Base-by-base conservation (phyloP, 768 basidiomycete genomes). In the Phaeotremella skinneri region DNA sequence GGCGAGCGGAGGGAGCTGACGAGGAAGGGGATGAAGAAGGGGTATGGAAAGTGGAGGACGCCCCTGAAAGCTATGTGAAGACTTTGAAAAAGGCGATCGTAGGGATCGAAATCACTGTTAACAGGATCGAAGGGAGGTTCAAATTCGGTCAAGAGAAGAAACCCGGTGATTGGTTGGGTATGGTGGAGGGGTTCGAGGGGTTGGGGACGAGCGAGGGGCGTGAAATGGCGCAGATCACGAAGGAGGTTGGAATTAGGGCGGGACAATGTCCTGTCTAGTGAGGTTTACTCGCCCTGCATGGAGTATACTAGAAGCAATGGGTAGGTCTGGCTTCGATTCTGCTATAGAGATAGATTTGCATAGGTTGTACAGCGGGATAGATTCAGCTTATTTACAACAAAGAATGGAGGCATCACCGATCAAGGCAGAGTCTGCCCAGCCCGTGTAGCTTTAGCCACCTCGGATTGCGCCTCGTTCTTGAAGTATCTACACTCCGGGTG, bases 401-500 rank as follows among this genome's bases (percentile, higher is more conserved):
- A n/a, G n/a, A n/a, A n/a, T n/a, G n/a, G n/a, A n/a, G n/a, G n/a
- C n/a, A n/a, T n/a, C n/a, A n/a, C n/a, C n/a, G n/a, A n/a, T 45
- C 47, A 69, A 23, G 67, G 83, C 69, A 83, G 74, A 6, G 61
- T 55, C 58, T 76, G 73, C 3, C 82, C 82, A 26, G 78, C 79
- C 48, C 82, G 78, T 13, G 80, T 80, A 4, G 82, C 83, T 60
- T 82, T 83, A 0, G 83, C 83, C 29, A 79, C 80, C 51, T 82
- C 82, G 58, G 82, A 81, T 69, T 82, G 80, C 1, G 83, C 81
- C 62, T 84, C 83, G 63, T 86, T 80, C 6, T 80, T 79, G 39
- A 86, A 75, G 68, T 84, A 86, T 2, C 84, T 80, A 6, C 78
- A 81, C 59, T 83, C 83, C 21, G 13, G 43, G 13, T 20, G 23